Percentiles rank a stretch among this genome's conserved stretches.
phyloP scores from a whole-genome alignment of 768 basidiomycete species.

The Mycena epipterygia region DNA sequence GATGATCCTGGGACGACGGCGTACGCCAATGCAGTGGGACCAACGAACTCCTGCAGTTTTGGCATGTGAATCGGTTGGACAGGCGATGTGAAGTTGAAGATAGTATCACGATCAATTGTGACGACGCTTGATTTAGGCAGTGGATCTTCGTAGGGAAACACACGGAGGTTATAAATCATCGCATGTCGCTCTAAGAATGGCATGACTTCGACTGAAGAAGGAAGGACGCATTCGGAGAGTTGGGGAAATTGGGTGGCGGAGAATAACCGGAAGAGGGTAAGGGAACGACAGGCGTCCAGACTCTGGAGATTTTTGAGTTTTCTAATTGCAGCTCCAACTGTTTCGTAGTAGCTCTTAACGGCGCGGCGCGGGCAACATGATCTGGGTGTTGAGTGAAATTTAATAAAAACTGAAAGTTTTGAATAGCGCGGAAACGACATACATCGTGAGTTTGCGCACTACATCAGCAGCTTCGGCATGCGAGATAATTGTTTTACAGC shows the following conservation, averaged over 20 bases:
- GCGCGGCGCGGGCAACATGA: background rate
- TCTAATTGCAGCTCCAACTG: background rate
- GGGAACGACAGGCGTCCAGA: background rate
- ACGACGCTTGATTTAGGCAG: no score
- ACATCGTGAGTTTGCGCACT: constrained; percentile 5
- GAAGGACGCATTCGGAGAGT: constrained; percentile 10
- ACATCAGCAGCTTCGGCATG: background rate
- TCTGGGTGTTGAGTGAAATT: background rate
- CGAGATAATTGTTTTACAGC: background rate
- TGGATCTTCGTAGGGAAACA: background rate
- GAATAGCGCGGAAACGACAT: background rate
- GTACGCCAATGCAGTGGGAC: background rate
- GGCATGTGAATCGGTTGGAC: constrained; percentile 10
- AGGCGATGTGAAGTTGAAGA: background rate
- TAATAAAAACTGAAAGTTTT: no score
- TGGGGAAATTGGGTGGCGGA: background rate
- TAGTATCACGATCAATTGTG: background rate
- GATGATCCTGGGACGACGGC: constrained; percentile 5
- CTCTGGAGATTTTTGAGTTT: background rate
- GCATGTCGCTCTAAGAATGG: constrained; percentile 2
- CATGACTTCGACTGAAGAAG: background rate
- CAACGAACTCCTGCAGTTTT: background rate
- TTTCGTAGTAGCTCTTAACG: constrained; percentile 1
- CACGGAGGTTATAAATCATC: background rate
- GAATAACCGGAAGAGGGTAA: constrained; percentile 4